Evolutionary conservation across 1,139 yeast species (phyloP).

Genomic region (Candida labiduridarum): DNA sequence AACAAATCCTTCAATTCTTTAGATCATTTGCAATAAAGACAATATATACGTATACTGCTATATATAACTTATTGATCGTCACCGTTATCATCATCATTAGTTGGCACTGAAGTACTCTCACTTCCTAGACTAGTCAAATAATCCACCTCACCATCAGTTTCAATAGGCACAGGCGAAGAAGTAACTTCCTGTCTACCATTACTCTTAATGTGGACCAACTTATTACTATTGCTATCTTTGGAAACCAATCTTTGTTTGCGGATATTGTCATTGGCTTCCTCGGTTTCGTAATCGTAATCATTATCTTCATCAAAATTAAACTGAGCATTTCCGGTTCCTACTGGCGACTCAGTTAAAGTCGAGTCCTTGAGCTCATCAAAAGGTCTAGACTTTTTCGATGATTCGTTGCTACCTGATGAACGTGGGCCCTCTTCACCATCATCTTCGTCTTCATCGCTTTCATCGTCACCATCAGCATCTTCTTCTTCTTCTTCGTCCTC

Average conservation of each 20-base stretch:
- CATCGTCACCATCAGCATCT: conserved; percentile 10
- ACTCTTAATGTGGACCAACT: conserved; percentile 26
- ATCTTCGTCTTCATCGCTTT: conserved; percentile 9
- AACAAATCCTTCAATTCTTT: too few species aligned
- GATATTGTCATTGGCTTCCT: conserved; percentile 23
- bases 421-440: conserved; percentile 6
- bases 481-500: conserved; percentile 10
- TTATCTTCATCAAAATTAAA: conserved; percentile 19
- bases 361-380: conserved; percentile 2
- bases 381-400: conserved; percentile 11
- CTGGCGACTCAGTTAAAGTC: background rate
- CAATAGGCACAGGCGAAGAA: conserved; percentile 23
- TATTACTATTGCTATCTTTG: conserved; percentile 27
- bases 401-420: conserved; percentile 13
- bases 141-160: conserved; percentile 12
- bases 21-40: background rate
- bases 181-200: conserved; percentile 26
- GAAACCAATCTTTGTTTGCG: conserved; percentile 40
- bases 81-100: conserved; percentile 72
- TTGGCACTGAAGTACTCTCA: conserved; percentile 59
- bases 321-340: conserved; percentile 5
- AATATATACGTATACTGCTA: background rate
- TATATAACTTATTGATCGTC: conserved; percentile 42
- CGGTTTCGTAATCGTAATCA: conserved; percentile 21
- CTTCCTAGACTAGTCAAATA: conserved; percentile 28